Evolutionary conservation across 192 early-diverging fungal genomes (phyloP).

Genomic region (Gigaspora rosea): DNA sequence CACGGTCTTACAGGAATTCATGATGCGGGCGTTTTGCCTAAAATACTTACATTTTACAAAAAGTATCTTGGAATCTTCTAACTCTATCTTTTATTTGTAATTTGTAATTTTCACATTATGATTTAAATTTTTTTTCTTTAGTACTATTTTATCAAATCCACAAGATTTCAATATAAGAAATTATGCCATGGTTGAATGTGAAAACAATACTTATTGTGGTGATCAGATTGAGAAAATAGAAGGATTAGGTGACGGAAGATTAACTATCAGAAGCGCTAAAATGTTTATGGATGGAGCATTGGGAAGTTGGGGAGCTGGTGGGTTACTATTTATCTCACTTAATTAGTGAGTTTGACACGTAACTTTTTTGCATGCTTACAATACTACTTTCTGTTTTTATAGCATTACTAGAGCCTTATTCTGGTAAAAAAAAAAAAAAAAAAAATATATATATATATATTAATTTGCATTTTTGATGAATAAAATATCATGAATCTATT

Average conservation of each 20-base stretch:
- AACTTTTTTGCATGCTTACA: not conserved
- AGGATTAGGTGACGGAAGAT: slow-evolving; percentile 31
- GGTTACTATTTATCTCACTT: slow-evolving; percentile 17
- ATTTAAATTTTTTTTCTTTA: not conserved
- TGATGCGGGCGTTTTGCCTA: slow-evolving; percentile 49
- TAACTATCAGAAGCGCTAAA: slow-evolving; percentile 51
- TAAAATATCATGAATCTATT: not conserved
- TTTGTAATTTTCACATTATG: not conserved
- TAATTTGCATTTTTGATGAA: not conserved
- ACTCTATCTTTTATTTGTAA: not conserved
- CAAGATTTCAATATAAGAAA: slow-evolving; percentile 32
- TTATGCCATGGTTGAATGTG: slow-evolving; percentile 46
- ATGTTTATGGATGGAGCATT: slow-evolving; percentile 61
- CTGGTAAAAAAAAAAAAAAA: slow-evolving; percentile 31
- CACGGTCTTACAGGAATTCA: slow-evolving; percentile 58
- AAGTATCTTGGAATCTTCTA: slow-evolving; percentile 28
- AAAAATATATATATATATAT: no score
- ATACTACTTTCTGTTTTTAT: slow-evolving; percentile 17
- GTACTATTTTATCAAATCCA: not conserved
- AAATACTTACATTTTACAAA: slow-evolving; percentile 44
- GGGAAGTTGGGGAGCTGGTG: slow-evolving; percentile 59
- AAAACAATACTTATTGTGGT: slow-evolving; percentile 29
- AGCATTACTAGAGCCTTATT: slow-evolving; percentile 38
- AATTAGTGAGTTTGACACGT: not conserved
- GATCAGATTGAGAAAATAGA: slow-evolving; percentile 35